phyloP scores from a whole-genome alignment of 108 stramenopile genomes.

The Cyclostephanos tholiformis region DNA sequence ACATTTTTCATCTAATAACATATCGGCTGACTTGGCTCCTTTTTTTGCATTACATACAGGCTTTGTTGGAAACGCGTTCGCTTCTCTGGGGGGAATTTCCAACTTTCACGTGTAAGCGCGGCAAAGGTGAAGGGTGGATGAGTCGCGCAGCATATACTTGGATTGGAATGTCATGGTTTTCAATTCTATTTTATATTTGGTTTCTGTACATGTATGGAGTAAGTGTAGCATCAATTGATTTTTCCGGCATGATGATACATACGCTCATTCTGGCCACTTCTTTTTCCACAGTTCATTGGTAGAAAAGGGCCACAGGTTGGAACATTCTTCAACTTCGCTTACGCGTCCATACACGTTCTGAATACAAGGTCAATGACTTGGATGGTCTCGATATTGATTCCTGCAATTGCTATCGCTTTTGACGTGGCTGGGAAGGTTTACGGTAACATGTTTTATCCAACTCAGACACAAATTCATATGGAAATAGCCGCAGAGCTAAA shows the following conservation, averaged over 20 bases:
- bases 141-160: conserved; percentile 78
- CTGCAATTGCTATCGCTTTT: conserved; percentile 63
- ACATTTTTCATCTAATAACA: background rate
- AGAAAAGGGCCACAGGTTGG: too few species aligned
- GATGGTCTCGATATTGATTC: conserved; percentile 65
- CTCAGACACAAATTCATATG: conserved; percentile 86
- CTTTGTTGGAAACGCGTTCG: conserved; percentile 75
- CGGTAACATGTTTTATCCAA: conserved; percentile 83
- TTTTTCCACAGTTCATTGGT: too few species aligned
- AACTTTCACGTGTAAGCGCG: conserved; percentile 61
- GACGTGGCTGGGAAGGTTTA: conserved; percentile 84
- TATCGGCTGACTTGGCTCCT: background rate
- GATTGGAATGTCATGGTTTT: conserved; percentile 62
- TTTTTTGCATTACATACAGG: conserved; percentile 26
- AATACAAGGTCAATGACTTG: conserved; percentile 69
- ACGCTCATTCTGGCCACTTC: too few species aligned
- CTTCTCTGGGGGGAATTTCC: conserved; percentile 76
- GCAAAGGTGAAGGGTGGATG: conserved; percentile 60
- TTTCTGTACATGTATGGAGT: conserved; percentile 67
- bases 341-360: conserved; percentile 62
- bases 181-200: conserved; percentile 69
- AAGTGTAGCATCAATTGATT: conserved; percentile 18
- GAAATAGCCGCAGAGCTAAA: conserved; percentile 52
- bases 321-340: conserved; percentile 31
- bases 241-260: background rate